Evolutionary conservation across 1,139 yeast species (phyloP).

Genomic region (Sporopachydermia cereana): DNA sequence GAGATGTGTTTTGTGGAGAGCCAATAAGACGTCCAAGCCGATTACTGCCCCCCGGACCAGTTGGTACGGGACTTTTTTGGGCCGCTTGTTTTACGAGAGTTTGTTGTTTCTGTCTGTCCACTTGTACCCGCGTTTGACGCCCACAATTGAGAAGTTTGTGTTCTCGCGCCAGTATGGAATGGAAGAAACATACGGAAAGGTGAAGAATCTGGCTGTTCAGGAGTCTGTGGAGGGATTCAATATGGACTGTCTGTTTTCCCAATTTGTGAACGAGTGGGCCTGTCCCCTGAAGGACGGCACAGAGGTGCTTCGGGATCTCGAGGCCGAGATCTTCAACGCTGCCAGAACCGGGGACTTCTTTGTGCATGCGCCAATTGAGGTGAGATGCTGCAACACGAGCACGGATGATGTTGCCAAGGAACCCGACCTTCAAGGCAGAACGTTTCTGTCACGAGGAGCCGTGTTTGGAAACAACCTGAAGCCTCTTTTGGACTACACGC

Average conservation of each 20-base stretch:
- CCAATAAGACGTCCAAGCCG: slow-evolving; percentile 55
- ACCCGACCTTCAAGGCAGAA: slow-evolving; percentile 29
- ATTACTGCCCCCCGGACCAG: slow-evolving; percentile 58
- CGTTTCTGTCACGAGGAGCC: slow-evolving; percentile 40
- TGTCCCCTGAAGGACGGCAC: slow-evolving; percentile 74
- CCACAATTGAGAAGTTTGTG: slow-evolving; percentile 72
- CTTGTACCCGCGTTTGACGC: slow-evolving; percentile 64
- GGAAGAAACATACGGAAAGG: slow-evolving; percentile 55
- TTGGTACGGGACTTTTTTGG: slow-evolving; percentile 77
- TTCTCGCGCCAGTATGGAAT: slow-evolving; percentile 76
- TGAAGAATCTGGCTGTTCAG: slow-evolving; percentile 58
- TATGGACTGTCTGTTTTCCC: slow-evolving; percentile 92
- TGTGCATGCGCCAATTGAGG: slow-evolving; percentile 94
- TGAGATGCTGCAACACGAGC: slow-evolving; percentile 84
- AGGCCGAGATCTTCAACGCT: slow-evolving; percentile 50
- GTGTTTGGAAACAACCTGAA: slow-evolving; percentile 74
- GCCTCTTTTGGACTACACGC: slow-evolving; percentile 75
- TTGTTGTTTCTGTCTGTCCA: slow-evolving; percentile 73
- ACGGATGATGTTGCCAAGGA: slow-evolving; percentile 24
- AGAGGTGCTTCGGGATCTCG: slow-evolving; percentile 53
- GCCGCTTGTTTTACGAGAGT: slow-evolving; percentile 69
- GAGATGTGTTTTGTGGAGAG: slow-evolving; percentile 86
- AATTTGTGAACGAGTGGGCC: slow-evolving; percentile 95
- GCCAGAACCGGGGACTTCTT: slow-evolving; percentile 49
- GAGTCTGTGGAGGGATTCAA: slow-evolving; percentile 78